Base-by-base conservation (phyloP, 1,284 basidiomycete genomes). In the Pholiota adiposa region DNA sequence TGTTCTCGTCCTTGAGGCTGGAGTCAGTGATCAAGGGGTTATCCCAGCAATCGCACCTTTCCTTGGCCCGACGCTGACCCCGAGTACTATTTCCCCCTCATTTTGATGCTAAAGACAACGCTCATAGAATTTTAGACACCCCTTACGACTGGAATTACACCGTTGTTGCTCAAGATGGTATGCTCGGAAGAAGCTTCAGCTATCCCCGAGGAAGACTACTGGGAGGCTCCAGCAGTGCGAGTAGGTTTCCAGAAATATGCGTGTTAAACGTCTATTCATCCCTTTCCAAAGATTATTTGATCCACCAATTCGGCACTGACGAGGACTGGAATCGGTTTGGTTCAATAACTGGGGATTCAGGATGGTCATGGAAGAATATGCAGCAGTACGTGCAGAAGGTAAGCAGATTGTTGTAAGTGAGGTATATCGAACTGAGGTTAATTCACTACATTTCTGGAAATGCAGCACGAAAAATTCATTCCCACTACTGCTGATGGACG, bases 131-230 rank as follows among this genome's bases (percentile, higher is more conserved):
- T 25, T 4, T 27, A 53, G 51, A 53, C 25, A 53, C 51, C 8
- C 19, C 34, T 18, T 53, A 40, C 21, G 51, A 53, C n/a, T 53
- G 51, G 51, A 53, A 53, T 25, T 53, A 53, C 12, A 53, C 51
- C 7, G 33, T 53, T 5, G 36, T 29, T 8, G 3, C 34, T 14
- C 51, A 53, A 38, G 51, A 19, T 40, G 51, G 51, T 16, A 14
- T 53, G 33, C 9, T 23, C 3, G 51, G 51, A 18, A 36, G 51
- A 14, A 40, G 31, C n/a, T 53, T 53, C n/a, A 16, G 31, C 11
- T 53, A 53, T 18, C 51, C 51, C 12, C 34, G 51, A 12, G 51
- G 51, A 27, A 21, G 36, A 14, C 2, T 53, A 16, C 36, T 53
- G 7, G 51, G 51, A 4, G 51, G 51, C 34, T 53, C 33, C n/a